Conservation (phyloP, 2,329 filamentous ascomycete species). For the Ascochyta viciae-villosae region DNA sequence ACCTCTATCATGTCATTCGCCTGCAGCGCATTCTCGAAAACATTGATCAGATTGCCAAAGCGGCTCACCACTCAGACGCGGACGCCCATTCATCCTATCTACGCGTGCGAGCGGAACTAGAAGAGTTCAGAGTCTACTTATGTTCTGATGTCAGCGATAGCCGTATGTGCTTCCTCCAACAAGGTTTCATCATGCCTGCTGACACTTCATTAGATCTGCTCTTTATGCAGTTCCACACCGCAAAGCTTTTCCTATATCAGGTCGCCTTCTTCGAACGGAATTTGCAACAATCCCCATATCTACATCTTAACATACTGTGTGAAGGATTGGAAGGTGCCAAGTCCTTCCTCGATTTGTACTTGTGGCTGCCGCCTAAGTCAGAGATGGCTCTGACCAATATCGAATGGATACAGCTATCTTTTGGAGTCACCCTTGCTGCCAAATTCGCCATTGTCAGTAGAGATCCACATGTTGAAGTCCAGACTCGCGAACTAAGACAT, state of each 20-base stretch:
- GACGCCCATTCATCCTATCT: conserved; percentile 42
- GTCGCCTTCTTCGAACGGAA: conserved; percentile 46
- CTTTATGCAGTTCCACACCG: conserved; percentile 50
- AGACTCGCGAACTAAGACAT: conserved; percentile 36
- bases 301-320: conserved; percentile 32
- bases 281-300: conserved; percentile 35
- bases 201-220: conserved; percentile 40
- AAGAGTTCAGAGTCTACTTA: conserved; percentile 40
- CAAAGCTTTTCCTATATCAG: conserved; percentile 51
- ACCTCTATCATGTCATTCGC: conserved; percentile 47
- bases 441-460: conserved; percentile 41
- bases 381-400: conserved; percentile 50
- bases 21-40: conserved; percentile 51
- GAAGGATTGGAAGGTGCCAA: conserved; percentile 36
- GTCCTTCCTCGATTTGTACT: conserved; percentile 43
- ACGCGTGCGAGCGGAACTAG: conserved; percentile 42
- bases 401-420: conserved; percentile 52
- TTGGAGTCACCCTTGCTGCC: conserved; percentile 41
- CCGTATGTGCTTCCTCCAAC: conserved; percentile 30
- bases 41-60: conserved; percentile 39
- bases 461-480: conserved; percentile 29
- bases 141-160: conserved; percentile 37
- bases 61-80: conserved; percentile 22
- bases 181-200: background rate
- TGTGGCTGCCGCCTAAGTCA: conserved; percentile 44